Base-by-base conservation (phyloP, 345 rosid genomes). In the Diplotaxis tenuifolia region DNA sequence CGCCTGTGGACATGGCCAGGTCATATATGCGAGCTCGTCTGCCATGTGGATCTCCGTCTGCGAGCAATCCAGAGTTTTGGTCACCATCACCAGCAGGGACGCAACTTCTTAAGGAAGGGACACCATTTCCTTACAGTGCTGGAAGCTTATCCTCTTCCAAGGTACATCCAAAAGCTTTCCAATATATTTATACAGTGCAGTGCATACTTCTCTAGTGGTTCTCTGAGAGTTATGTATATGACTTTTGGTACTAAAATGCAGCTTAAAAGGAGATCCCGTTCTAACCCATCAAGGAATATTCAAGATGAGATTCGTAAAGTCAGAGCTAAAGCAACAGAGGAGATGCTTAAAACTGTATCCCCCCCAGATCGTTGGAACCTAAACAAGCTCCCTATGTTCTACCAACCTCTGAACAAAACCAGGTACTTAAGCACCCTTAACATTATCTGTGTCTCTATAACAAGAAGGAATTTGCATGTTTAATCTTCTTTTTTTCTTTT, bases 1-100 rank as follows among this genome's bases (percentile, higher is more conserved):
- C 95, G 56, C 98, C 97, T 7, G 91, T 82, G 54, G 89, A 88
- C 61, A 22, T 89, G 81, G 97, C 95, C 75, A 91, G 81, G 84
- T 85, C 88, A 23, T 93, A 79, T 75, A 93, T 91, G 97, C 86
- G 28, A 76, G 80, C 78, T 34, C 85, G 89, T 62, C 86, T 86
- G 32, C 80, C 89, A 21, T 87, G 94, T 92, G 83, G 91, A 45
- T 91, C 97, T 65, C 91, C 89, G 19, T 72, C 84, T 27, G 65
- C 20, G 10, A 83, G 68, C 45, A 71, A 59, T 62, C 72, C 47
- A 38, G 88, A 82, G 52, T 70, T 75, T 32, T 69, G 58, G 71
- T 80, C 87, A 21, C 79, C 87, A 67, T 77, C 90, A 27, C 81
- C 88, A 1, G 67, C 53, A 34, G 82, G 85, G 65, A 75, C 67